Percentiles rank a stretch among this genome's conserved stretches.
Conservation (phyloP, 2,329 filamentous ascomycete species). For the Colletotrichum sp. region DNA sequence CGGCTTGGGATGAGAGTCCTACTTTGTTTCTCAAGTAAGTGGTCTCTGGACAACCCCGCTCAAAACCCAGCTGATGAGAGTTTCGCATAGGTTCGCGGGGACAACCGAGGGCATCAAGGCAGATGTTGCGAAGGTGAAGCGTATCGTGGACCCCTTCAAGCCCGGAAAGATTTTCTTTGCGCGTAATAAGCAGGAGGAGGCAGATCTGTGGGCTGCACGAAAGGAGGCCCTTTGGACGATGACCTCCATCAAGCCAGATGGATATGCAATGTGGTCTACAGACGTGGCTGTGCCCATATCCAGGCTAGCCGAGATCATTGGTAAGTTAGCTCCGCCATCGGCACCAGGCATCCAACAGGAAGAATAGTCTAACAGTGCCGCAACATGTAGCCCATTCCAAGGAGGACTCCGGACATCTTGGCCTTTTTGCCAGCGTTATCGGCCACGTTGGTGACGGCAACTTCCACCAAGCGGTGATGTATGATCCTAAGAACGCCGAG, state of each 20-base stretch:
- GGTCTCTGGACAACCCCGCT: background rate
- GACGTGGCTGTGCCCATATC: slow-evolving; percentile 82
- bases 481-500: slow-evolving; percentile 54
- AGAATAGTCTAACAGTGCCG: fast-evolving
- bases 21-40: slow-evolving; percentile 73
- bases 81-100: slow-evolving; percentile 58
- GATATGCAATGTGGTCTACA: slow-evolving; percentile 75
- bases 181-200: slow-evolving; percentile 64
- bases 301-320: slow-evolving; percentile 72
- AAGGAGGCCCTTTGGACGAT: slow-evolving; percentile 79
- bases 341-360: background rate
- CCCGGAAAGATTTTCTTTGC: slow-evolving; percentile 73
- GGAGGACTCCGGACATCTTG: slow-evolving; percentile 65
- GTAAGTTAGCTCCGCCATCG: no score
- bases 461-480: slow-evolving; percentile 63
- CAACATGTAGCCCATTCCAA: slow-evolving; percentile 62
- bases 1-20: slow-evolving; percentile 68
- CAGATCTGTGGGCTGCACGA: slow-evolving; percentile 75
- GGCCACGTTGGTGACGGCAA: slow-evolving; percentile 79
- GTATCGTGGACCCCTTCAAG: slow-evolving; percentile 53
- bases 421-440: slow-evolving; percentile 69
- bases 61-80: background rate
- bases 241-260: slow-evolving; percentile 65
- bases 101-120: slow-evolving; percentile 65
- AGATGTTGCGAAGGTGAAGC: slow-evolving; percentile 61